These are phyloP conservation scores for Hibiscus mutabilis DNA, from an alignment of 345 rosid species.

Conservation along the genomic window DNA sequence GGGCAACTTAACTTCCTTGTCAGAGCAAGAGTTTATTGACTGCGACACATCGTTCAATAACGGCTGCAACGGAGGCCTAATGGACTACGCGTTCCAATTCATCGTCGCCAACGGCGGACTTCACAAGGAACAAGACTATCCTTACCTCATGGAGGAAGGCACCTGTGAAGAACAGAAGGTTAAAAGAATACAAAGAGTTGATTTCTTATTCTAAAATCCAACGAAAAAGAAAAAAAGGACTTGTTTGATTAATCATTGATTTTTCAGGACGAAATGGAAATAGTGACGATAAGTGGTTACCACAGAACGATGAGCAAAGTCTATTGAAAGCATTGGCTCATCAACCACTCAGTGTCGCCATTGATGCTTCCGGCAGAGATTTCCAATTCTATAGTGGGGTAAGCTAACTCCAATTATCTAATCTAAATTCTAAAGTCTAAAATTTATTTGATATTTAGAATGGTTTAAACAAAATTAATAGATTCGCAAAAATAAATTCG, in stretches of 20 bases:
- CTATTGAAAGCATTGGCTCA: slow-evolving; percentile 48
- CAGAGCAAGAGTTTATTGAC: slow-evolving; percentile 56
- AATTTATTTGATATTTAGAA: background rate
- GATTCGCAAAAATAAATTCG: too few relatives aligned
- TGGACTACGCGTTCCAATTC: slow-evolving; percentile 50
- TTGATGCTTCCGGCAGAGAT: slow-evolving; percentile 53
- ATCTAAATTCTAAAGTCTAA: too few relatives aligned
- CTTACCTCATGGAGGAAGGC: slow-evolving; percentile 61
- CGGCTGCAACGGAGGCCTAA: slow-evolving; percentile 57
- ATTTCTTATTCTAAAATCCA: background rate
- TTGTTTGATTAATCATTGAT: background rate
- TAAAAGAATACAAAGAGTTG: background rate
- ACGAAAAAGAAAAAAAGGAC: background rate
- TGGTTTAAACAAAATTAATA: too few relatives aligned
- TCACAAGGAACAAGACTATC: slow-evolving; percentile 56
- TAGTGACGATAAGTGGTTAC: slow-evolving; percentile 46
- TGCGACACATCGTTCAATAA: slow-evolving; percentile 41
- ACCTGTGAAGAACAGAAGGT: slow-evolving; percentile 43
- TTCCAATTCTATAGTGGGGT: slow-evolving; percentile 63
- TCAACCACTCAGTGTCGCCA: slow-evolving; percentile 53
- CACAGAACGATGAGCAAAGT: slow-evolving; percentile 36
- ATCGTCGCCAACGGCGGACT: slow-evolving; percentile 44
- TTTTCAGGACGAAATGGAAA: slow-evolving; percentile 28
- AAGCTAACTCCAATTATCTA: background rate
- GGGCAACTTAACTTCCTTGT: slow-evolving; percentile 46